These are phyloP conservation scores for Rhodamnia argentea DNA, from an alignment of 345 rosid genomes.

Conservation along the genomic window DNA sequence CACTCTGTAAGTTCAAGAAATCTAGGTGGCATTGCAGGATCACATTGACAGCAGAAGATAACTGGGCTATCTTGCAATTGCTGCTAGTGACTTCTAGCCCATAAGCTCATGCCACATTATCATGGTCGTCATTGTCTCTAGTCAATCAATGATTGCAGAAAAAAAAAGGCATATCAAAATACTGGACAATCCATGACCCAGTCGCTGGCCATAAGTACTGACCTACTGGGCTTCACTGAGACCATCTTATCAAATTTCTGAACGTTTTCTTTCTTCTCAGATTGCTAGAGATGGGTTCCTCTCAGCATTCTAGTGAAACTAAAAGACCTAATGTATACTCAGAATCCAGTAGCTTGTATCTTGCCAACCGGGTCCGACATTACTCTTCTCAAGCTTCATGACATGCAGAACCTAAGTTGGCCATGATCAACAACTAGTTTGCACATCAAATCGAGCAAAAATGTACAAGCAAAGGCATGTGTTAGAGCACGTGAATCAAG, in stretches of 20 bases:
- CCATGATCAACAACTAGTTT: background rate
- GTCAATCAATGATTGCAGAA: background rate
- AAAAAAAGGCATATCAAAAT: background rate
- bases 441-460: background rate
- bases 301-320: background rate
- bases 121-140: fast-evolving
- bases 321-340: background rate
- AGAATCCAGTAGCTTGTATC: background rate
- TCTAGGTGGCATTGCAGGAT: background rate
- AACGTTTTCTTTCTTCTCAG: background rate
- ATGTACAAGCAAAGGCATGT: background rate
- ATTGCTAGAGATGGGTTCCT: background rate
- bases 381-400: background rate
- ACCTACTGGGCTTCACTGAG: background rate
- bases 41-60: background rate
- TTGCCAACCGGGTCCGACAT: fast-evolving
- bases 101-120: background rate
- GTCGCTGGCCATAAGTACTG: background rate
- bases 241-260: background rate
- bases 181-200: background rate
- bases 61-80: background rate
- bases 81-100: background rate
- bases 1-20: background rate
- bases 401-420: background rate
- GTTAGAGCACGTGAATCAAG: background rate